phyloP scores from a whole-genome alignment of 2,329 filamentous ascomycete species.

The Parascedosporium putredinis region DNA sequence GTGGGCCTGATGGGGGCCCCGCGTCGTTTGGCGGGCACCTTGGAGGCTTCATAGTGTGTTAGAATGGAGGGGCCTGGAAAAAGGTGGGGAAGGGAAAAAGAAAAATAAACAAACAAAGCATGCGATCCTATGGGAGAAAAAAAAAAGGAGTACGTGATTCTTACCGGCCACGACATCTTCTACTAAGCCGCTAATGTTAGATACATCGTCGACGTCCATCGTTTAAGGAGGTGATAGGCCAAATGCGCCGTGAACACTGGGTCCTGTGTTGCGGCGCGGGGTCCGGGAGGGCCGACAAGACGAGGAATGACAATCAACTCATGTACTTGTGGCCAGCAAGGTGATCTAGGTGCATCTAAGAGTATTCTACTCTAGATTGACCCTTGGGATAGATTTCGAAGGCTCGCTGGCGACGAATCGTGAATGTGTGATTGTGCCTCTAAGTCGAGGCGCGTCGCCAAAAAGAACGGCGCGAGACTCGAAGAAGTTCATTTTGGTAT shows the following conservation, averaged over 20 bases:
- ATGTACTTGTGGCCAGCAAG: background rate
- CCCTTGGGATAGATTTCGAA: no score
- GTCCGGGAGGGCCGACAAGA: background rate
- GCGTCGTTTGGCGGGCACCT: constrained; percentile 55
- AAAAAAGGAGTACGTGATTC: background rate
- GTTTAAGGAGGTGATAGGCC: constrained; percentile 10
- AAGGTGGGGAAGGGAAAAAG: no score
- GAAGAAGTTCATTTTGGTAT: no score
- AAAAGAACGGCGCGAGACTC: no score
- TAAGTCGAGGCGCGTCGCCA: no score
- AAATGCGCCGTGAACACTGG: background rate
- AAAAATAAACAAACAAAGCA: no score
- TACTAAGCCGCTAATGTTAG: constrained; percentile 24
- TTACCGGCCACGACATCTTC: constrained; percentile 22
- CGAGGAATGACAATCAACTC: background rate
- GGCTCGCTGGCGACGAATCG: no score
- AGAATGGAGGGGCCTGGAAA: no score
- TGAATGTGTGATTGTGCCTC: no score
- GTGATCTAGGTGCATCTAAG: no score
- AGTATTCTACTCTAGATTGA: no score
- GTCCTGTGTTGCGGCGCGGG: background rate
- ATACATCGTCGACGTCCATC: constrained; percentile 15
- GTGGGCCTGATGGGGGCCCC: constrained; percentile 49
- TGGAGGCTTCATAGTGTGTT: no score
- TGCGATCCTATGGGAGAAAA: constrained; percentile 6